A percentile compares a stretch with the other conserved stretches of the same genome.
Conservation (phyloP, 345 rosid genomes). For the Euphorbia lathyris region DNA sequence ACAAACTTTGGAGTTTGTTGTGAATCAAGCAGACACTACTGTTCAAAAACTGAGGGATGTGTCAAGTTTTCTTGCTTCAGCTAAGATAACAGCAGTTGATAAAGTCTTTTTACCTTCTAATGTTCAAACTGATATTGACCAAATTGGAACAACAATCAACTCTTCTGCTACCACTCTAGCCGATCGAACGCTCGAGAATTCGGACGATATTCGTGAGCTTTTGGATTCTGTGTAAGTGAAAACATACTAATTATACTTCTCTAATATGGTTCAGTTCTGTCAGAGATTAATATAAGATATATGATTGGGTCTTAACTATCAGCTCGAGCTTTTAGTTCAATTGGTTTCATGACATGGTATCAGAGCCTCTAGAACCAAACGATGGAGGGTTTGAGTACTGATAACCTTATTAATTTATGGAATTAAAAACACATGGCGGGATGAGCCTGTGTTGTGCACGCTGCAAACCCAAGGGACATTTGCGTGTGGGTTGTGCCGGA, state of each 20-base stretch:
- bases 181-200: constrained; percentile 48
- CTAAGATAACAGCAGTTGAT: constrained; percentile 66
- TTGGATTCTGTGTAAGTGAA: constrained; percentile 66
- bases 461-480: too few species aligned
- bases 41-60: constrained; percentile 56
- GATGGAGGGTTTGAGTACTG: too few species aligned
- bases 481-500: too few species aligned
- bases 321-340: too few species aligned
- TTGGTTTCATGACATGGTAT: too few species aligned
- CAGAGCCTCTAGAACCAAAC: too few species aligned
- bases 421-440: too few species aligned
- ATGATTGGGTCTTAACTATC: too few species aligned
- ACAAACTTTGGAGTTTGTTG: constrained; percentile 66
- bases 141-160: constrained; percentile 51
- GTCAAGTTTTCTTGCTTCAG: constrained; percentile 62
- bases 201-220: constrained; percentile 54
- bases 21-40: constrained; percentile 63
- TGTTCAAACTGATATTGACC: constrained; percentile 88
- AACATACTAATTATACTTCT: neutral
- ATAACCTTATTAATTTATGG: too few species aligned
- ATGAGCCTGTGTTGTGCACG: too few species aligned
- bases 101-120: constrained; percentile 64
- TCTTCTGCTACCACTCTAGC: constrained; percentile 57
- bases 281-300: too few species aligned
- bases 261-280: neutral